Base-by-base conservation (phyloP, 2,329 filamentous ascomycete genomes). In the Sordariomycetes sp. region DNA sequence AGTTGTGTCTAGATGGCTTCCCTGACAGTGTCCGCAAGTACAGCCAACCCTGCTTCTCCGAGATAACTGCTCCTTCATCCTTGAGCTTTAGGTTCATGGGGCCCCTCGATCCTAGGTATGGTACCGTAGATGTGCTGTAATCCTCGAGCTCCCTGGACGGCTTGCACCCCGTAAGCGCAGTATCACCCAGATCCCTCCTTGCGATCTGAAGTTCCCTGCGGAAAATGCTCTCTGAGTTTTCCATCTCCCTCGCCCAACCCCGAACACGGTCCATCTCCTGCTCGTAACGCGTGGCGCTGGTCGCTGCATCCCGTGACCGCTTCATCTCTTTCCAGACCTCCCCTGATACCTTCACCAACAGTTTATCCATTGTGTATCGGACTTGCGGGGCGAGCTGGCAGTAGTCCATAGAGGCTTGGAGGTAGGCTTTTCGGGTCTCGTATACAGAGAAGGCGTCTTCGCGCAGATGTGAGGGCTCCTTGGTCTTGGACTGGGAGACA, bases 391-490 rank as follows among this genome's bases (percentile, higher is more conserved):
- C 86, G 45, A 86, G 72, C 44, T 92, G 77, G 48, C 86, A 94
- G 54, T 88, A 96, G 57, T 98, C 92, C 75, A 98, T 79, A 11
- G 86, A 88, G 2, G 88, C 83, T 53, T 87, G 90, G 28, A 96
- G 68, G 54, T 98, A 98, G 21, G 79, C 75, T 51, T 92, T 93
- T 38, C 90, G 77, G 17, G 86, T 84, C 64, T 96, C 92, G 53
- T 94, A 92, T 24, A 96, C 76, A 53, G 92, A 81, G 50, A 98
- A 98, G 1, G 92, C 92, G 58, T 98, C 92, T 57, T 98, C 92
- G 39, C 92, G 75, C 36, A 98, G 66, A 2, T 87, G 76, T 0
- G 87, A 95, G 0, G 90, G 76, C 57, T 98, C 92, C 59, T 96
- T 98, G 6, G 86, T 81, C 65, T 95, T 96, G 44, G 80, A 83